Evolutionary conservation across 495 filamentous ascomycete species (phyloP).

Genomic region (Staphylotrichum tortipilum): DNA sequence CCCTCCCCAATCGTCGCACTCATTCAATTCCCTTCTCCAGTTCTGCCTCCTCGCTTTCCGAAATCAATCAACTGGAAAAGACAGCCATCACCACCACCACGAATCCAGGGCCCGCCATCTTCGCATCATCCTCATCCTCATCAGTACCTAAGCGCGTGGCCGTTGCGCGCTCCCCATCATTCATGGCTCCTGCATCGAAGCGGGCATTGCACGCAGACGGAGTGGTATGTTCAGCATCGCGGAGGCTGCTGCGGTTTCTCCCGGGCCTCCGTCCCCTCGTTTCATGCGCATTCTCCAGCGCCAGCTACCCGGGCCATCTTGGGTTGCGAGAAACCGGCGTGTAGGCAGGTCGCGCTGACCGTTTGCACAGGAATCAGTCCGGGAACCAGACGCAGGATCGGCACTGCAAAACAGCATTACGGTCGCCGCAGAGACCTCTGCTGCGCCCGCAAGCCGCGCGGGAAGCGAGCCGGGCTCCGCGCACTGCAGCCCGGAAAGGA

Average conservation of each 20-base stretch:
- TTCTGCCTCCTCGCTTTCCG: neutral
- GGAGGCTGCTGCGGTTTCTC: too few species aligned
- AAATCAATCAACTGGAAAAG: too few species aligned
- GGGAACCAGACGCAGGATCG: neutral
- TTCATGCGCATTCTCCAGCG: too few species aligned
- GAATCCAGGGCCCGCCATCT: neutral
- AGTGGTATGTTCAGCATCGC: conserved; percentile 3
- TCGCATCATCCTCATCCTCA: neutral
- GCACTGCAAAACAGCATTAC: conserved; percentile 14
- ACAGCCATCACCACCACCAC: neutral
- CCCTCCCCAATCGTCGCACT: neutral
- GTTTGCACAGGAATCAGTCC: neutral
- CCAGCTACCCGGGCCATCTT: too few species aligned
- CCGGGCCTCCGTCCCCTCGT: too few species aligned
- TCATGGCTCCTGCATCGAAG: conserved; percentile 3
- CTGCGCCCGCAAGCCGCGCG: neutral
- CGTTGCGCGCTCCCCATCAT: neutral
- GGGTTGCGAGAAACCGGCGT: neutral
- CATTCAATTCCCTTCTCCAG: neutral
- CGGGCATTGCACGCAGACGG: neutral
- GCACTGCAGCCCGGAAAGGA: neutral
- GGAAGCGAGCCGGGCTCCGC: neutral
- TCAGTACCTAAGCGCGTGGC: too few species aligned
- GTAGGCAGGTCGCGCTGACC: neutral
- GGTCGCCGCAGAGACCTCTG: neutral